Percentiles rank a stretch among this genome's conserved stretches.
phyloP scores from a whole-genome alignment of 83 land plant species.

The Picea abies region DNA sequence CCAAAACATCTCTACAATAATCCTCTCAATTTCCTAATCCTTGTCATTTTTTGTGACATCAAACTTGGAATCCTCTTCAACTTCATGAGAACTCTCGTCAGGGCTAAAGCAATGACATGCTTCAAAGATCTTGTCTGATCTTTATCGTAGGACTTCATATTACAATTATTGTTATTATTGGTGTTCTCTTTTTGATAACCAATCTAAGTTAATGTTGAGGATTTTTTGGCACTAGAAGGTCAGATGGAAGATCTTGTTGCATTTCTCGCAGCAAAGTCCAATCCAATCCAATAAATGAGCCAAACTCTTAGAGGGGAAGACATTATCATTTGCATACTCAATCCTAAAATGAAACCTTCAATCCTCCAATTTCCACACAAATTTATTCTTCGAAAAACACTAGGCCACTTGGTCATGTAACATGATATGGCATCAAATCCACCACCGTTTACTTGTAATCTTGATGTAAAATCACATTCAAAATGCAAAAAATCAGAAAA shows the following conservation, averaged over 20 bases:
- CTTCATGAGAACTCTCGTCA: neutral
- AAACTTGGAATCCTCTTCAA: conserved; percentile 36
- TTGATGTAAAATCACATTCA: too few relatives aligned
- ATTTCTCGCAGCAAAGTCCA: conserved; percentile 52
- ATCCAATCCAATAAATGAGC: too few relatives aligned
- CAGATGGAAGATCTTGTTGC: conserved; percentile 68
- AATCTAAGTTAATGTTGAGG: conserved; percentile 66
- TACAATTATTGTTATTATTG: conserved; percentile 16
- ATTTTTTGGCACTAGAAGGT: conserved; percentile 89
- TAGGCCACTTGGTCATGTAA: too few relatives aligned
- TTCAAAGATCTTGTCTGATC: conserved; percentile 12
- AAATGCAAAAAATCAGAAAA: too few relatives aligned
- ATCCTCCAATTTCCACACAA: too few relatives aligned
- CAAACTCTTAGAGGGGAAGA: too few relatives aligned
- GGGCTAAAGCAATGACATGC: neutral
- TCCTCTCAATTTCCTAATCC: conserved; percentile 90
- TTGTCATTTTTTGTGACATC: conserved; percentile 80
- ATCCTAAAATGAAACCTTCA: too few relatives aligned
- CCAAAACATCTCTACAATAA: conserved; percentile 50
- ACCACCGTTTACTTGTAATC: too few relatives aligned
- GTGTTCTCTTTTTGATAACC: conserved; percentile 27
- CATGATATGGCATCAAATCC: too few relatives aligned
- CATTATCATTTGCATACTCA: too few relatives aligned
- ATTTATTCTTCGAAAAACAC: too few relatives aligned
- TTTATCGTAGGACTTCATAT: conserved; percentile 20